Percentiles rank a stretch among this genome's conserved stretches.
Conservation (phyloP, 495 filamentous ascomycete species). For the Cenococcum geophilum region DNA sequence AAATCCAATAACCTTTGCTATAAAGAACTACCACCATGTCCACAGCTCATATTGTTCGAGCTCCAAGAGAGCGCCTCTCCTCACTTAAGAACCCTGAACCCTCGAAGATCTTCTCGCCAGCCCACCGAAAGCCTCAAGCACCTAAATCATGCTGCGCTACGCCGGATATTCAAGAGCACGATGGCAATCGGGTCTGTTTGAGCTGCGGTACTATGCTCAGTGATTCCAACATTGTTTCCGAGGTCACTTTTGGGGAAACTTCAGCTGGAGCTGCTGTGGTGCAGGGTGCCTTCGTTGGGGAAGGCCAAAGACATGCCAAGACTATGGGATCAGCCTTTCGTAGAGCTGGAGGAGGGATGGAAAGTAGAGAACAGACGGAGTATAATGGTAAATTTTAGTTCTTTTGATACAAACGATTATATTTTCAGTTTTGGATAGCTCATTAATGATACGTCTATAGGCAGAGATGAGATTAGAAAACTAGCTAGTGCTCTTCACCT, state of each 20-base stretch:
- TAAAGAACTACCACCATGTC: not conserved
- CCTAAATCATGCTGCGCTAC: slow-evolving; percentile 15
- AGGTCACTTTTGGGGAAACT: slow-evolving; percentile 82
- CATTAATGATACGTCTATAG: not conserved
- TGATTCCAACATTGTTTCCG: slow-evolving; percentile 75
- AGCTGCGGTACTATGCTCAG: slow-evolving; percentile 75
- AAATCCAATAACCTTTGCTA: not conserved
- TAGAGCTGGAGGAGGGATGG: slow-evolving; percentile 49
- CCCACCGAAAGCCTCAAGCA: not conserved
- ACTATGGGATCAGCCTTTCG: slow-evolving; percentile 54
- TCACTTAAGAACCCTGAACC: not conserved
- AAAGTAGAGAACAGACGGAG: slow-evolving; percentile 66
- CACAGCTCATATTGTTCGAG: not conserved
- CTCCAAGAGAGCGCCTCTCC: not conserved
- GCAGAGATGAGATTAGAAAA: slow-evolving; percentile 24
- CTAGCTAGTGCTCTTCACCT: slow-evolving; percentile 42
- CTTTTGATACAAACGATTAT: no score
- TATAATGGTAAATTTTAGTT: slow-evolving; percentile 50
- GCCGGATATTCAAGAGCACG: slow-evolving; percentile 9
- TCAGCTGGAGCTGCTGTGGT: slow-evolving; percentile 80
- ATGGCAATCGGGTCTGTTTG: slow-evolving; percentile 53
- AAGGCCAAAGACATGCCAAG: slow-evolving; percentile 64
- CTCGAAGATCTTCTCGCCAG: not conserved
- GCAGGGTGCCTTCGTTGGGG: slow-evolving; percentile 79
- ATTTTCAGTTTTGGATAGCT: not conserved